Evolutionary conservation across 116 monocot species (phyloP), one percentile per base, ranked within the genome.

Genomic region (Phalaenopsis hybrid): DNA sequence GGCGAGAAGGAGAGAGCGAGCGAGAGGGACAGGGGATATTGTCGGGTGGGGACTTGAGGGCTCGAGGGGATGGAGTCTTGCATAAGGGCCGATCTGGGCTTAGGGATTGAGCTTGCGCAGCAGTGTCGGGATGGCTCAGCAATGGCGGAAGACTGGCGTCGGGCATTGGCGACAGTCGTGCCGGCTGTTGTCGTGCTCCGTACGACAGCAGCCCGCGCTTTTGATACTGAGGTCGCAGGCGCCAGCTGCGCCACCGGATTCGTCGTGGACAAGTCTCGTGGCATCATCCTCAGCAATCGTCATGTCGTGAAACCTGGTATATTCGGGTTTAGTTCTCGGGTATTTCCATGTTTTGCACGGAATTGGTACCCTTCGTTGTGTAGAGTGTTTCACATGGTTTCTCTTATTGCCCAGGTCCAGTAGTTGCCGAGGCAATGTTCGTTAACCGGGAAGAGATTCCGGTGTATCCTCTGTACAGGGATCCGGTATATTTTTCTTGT

Each of bases 351-450:
- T 48, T 48, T 48, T 7, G 55, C 0, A 7, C 48, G 6, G 6
- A 37, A 57, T 74, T 55, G 6, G 20, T 31, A 34, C 18, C 12
- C 25, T 25, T 31, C 28, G 21, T 63, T 63, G 10, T 78, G 13
- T 69, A 23, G 8, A 15, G 37, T 58, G 25, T 7, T 77, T 69
- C 13, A 65, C 41, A 57, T 74, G 18, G 34, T 44, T 46, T 23
- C 11, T 44, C 12, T 23, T 15, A 11, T 17, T 75, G 81, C 61
- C 79, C 33, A 96, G 96, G 96, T 46, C 96, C 96, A 1, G 96
- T 96, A 43, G 94, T 96, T 21, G 96, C 96, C 41, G 96, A 96
- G 80, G 96, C 96, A 41, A 96, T 92, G 96, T 96, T 96, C 73
- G 94, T 96, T 17, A 94, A 96, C 77, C 79, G 94, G 25, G 96